Conservation (phyloP, 306 rosid species). For the Lotus japonicus region DNA sequence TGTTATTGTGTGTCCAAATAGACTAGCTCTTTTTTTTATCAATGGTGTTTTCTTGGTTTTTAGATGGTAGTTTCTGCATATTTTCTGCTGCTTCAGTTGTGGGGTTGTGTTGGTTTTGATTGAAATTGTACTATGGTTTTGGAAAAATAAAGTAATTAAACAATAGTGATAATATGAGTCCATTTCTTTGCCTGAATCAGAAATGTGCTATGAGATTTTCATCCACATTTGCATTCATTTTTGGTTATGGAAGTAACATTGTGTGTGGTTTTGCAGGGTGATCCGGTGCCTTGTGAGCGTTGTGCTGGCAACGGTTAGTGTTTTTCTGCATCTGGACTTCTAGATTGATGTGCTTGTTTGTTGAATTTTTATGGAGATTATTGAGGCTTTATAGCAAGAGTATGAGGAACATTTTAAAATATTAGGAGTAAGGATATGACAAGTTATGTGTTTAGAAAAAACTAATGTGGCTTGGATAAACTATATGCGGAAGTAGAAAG, state of each 20-base stretch:
- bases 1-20: not conserved
- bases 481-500: not conserved
- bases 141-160: too few species aligned
- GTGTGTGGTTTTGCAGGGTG: conserved; percentile 57
- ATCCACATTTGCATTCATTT: not conserved
- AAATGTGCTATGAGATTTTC: not conserved
- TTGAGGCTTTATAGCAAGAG: not conserved
- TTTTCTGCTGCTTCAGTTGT: not conserved
- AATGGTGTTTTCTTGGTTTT: conserved; percentile 34
- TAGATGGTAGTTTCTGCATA: conserved; percentile 29
- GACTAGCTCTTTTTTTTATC: not conserved
- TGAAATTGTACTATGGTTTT: not conserved
- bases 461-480: not conserved
- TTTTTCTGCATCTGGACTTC: not conserved
- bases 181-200: not conserved
- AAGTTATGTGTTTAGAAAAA: not conserved
- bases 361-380: not conserved
- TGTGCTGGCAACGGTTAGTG: conserved; percentile 86
- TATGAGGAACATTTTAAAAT: not conserved
- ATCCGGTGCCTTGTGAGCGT: conserved; percentile 90
- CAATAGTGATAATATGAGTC: not conserved
- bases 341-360: not conserved
- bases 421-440: not conserved
- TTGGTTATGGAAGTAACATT: too few species aligned
- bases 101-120: not conserved